Evolutionary conservation across 768 basidiomycete genomes (phyloP), one percentile per base, ranked within the genome.

Genomic region (Amanita rimosa): DNA sequence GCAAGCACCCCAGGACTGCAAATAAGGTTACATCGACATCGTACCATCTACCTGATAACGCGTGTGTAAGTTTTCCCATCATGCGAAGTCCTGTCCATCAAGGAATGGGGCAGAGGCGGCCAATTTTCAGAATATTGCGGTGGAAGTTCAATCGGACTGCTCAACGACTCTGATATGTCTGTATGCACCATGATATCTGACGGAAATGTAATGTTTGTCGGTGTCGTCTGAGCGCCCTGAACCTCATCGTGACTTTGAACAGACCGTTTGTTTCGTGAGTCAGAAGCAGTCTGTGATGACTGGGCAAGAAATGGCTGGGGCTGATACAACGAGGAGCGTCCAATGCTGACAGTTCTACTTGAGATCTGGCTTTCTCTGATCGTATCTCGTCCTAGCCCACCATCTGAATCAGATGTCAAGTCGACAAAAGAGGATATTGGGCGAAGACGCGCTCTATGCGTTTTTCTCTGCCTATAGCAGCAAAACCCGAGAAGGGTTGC

Each of bases 121-220:
- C 60, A 57, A 21, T 56, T 50, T 36, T 58, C 64, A 22, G 61
- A 60, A 31, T 66, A 66, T 48, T 59, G 58, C 14, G 64, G 64
- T 10, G 64, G 64, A n/a, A 62, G 41, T 33, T 64, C 63, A 19
- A 61, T 51, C 4, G 56, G 59, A 44, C 37, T 38, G 14, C 55
- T 55, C 21, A 46, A 43, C 8, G 51, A 26, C 29, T 62, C 64
- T 29, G 58, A 56, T 34, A 63, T 61, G 52, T 64, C 63, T 7
- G 57, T 59, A 22, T 64, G 63, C n/a, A 60, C 46, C 17, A 64
- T 56, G 24, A 64, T 40, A 13, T 55, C 41, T 3, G 48, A 43
- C 5, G 48, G 48, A 14, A 35, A 17, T 21, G 38, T 40, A 10
- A 31, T 38, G 37, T 27, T 44, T 6, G 39, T 48, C n/a, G 9